A percentile compares a stretch with the other conserved stretches of the same genome.
phyloP scores from a whole-genome alignment of 106 monocot genomes.

The Phalaenopsis aphrodite region DNA sequence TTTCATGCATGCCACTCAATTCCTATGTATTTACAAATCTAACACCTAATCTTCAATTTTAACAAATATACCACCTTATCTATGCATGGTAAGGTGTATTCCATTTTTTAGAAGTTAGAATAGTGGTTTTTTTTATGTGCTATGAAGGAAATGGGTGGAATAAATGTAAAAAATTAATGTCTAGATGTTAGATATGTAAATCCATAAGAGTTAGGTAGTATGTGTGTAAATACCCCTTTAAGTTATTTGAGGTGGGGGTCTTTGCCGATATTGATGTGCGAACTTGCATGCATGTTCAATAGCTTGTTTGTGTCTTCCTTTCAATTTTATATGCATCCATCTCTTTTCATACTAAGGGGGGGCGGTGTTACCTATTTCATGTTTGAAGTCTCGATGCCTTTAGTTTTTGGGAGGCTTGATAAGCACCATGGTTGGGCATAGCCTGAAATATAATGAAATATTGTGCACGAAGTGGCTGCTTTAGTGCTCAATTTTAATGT shows the following conservation, averaged over 20 bases:
- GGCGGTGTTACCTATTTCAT: background rate
- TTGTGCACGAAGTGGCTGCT: background rate
- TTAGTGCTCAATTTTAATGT: background rate
- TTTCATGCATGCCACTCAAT: too few relatives aligned
- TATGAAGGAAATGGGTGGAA: too few relatives aligned
- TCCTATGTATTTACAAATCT: too few relatives aligned
- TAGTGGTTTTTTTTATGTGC: too few relatives aligned
- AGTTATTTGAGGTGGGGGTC: background rate
- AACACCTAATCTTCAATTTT: too few relatives aligned
- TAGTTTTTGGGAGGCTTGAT: background rate
- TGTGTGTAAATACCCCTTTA: background rate
- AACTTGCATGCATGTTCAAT: background rate
- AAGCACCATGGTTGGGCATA: background rate
- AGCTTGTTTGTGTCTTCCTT: background rate
- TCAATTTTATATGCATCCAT: background rate
- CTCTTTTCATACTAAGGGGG: background rate
- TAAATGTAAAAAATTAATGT: too few relatives aligned
- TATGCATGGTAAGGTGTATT: too few relatives aligned
- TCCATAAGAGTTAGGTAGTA: too few relatives aligned
- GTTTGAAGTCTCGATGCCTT: background rate
- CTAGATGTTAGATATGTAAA: too few relatives aligned
- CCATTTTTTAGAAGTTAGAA: too few relatives aligned
- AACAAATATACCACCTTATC: too few relatives aligned
- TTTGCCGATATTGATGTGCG: background rate
- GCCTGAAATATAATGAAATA: background rate